Evolutionary conservation across 805 yeast genomes (phyloP), one percentile per base, ranked within the genome.

Genomic region (Maudiozyma serrabonitensis): DNA sequence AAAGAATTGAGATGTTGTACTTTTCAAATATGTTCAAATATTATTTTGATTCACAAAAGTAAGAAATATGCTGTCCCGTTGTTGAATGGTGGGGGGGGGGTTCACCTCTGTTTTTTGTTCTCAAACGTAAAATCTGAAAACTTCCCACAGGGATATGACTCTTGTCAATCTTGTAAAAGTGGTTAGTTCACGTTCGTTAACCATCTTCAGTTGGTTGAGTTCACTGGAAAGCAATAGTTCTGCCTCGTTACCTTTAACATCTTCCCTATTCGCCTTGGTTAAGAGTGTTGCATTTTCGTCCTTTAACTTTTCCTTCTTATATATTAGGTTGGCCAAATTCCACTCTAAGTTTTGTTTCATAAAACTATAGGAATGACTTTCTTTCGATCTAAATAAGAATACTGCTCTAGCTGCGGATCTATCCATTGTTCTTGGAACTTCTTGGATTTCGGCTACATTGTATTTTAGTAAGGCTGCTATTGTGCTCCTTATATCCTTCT

Each of bases 321-420:
- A 79, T 46, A 77, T 59, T 31, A 84, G 57, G 19, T 69, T 68
- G 0, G 73, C 75, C 49, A 72, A 64, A 51, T 72, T 72, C 75
- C 75, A 72, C 28, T 71, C 67, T 9, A 78, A 48, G 51, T 75
- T 75, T 49, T 75, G 75, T 47, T 73, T 66, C 59, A 80, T 61
- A 23, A 74, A 69, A 45, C 70, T 67, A 52, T 74, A 74, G 3
- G 80, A 75, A 50, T 75, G 75, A 16, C 60, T 64, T n/a, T 79
- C 75, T 35, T 79, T 80, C 56, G 80, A 84, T 59, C 88, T 76
- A 74, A 88, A 93, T 34, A 90, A 74, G 62, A 80, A 93, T 28
- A 86, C 84, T 1, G 97, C 84, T 56, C 95, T 80, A 40, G 87
- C 81, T 0, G 97, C 95, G 2, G 95, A 90, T 56, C 98, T 76